Percentiles rank a stretch among this genome's conserved stretches.
phyloP scores from a whole-genome alignment of 148 eudicot genomes.

The Chenopodium album region DNA sequence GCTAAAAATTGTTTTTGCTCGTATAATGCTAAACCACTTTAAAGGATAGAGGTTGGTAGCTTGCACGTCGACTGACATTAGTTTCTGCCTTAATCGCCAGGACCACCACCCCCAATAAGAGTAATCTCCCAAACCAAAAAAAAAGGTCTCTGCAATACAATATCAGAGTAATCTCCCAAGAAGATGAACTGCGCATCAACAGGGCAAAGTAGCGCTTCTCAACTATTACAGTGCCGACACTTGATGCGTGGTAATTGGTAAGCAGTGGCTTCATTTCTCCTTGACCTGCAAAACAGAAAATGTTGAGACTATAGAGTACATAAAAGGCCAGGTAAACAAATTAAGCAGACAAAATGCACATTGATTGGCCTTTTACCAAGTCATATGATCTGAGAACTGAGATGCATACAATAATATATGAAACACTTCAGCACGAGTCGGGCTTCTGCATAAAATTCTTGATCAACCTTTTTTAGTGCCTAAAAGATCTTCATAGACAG shows the following conservation, averaged over 20 bases:
- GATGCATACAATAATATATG: neutral
- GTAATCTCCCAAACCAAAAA: neutral
- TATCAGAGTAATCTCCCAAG: neutral
- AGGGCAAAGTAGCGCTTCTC: neutral
- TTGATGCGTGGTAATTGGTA: neutral
- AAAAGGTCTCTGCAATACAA: neutral
- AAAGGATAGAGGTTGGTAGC: neutral
- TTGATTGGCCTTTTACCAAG: slow-evolving; percentile 13
- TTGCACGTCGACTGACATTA: neutral
- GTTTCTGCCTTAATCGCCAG: neutral
- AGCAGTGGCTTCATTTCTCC: neutral
- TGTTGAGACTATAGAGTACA: neutral
- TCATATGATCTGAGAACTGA: neutral
- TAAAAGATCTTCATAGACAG: slow-evolving; percentile 15
- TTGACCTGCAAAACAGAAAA: slow-evolving; percentile 7
- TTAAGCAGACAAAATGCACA: neutral
- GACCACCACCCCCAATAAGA: neutral
- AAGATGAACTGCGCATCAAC: neutral
- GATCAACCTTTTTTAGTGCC: neutral
- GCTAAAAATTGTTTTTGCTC: neutral
- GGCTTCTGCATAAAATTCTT: neutral
- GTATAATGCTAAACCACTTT: neutral
- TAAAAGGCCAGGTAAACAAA: neutral
- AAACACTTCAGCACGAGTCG: neutral
- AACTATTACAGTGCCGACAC: neutral